A percentile compares a stretch with the other conserved stretches of the same genome.
These are phyloP conservation scores for Peronospora farinosa DNA, from an alignment of 352 stramenopile species.

Conservation along the genomic window DNA sequence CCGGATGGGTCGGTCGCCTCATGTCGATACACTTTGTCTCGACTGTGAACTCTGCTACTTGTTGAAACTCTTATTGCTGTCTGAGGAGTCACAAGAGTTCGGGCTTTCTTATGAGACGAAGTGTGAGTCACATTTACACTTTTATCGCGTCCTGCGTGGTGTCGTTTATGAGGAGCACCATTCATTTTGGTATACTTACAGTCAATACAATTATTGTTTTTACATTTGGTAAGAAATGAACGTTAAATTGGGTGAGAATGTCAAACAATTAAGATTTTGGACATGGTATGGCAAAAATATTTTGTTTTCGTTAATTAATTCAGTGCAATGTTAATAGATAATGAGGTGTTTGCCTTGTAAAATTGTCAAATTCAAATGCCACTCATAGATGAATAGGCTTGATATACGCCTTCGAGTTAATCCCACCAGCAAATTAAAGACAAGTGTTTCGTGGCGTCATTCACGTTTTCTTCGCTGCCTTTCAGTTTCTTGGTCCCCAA, in stretches of 20 bases:
- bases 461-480: neutral
- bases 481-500: neutral
- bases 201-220: neutral
- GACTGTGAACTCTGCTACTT: conserved; percentile 7
- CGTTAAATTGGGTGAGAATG: conserved; percentile 2
- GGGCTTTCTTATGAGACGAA: conserved; percentile 30
- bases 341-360: no score
- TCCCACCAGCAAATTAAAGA: conserved; percentile 6
- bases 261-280: no score
- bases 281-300: no score
- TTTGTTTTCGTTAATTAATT: no score
- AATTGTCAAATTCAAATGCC: no score
- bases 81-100: conserved; percentile 17
- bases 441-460: neutral
- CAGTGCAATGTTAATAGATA: no score
- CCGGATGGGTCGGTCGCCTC: conserved; percentile 17
- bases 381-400: neutral
- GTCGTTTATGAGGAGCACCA: conserved; percentile 54
- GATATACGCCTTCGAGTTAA: neutral
- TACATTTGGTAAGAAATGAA: neutral
- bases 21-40: conserved; percentile 6
- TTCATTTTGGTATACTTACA: conserved; percentile 16
- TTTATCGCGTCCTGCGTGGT: conserved; percentile 13
- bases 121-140: conserved; percentile 19
- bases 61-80: conserved; percentile 4